Evolutionary conservation across 768 basidiomycete species (phyloP), one percentile per base, ranked within the genome.

Genomic region (Tylopilus plumbeoviolaceoides): DNA sequence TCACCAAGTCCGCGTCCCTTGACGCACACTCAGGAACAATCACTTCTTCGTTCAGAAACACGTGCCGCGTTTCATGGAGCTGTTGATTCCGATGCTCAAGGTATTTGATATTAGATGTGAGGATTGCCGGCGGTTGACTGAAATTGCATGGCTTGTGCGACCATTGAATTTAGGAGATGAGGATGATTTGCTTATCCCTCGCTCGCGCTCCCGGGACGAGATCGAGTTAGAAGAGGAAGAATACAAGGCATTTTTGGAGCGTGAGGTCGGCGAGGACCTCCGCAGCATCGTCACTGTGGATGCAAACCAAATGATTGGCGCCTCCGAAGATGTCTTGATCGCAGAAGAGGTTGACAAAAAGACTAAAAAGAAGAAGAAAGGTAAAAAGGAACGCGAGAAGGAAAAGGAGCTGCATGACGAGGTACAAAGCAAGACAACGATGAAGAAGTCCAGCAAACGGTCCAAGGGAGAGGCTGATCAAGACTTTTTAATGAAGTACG

Each of bases 401-500:
- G 63, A 72, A 49, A 66, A 54, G 54, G 69, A 66, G 44, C 56
- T 48, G 20, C 51, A 54, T 53, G 69, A 66, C 44, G 56, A 48
- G 23, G n/a, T 7, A 28, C 62, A 53, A 42, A 58, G 39, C 59
- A 63, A 55, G 53, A 48, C 73, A 68, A 15, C 56, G 41, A 27
- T 2, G 23, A 57, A 61, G 40, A 55, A 47, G 20, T 42, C n/a
- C 17, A 50, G 50, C 20, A 50, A 48, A 23, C 72, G 72, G 54
- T 66, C 72, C 49, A 84, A 80, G 66, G 76, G 81, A 51, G 83
- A 87, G 51, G 73, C 76, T 17, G 89, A 94, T 63, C 89, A 91
- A 48, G 89, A 95, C 51, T 97, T 98, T 63, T 73, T 98, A 48
- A 78, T 93, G 75, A 88, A 91, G 95, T 97, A 61, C 49, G 89